These are phyloP conservation scores for Coniochaeta pulveracea DNA, from an alignment of 2,329 filamentous ascomycete genomes.

Conservation along the genomic window DNA sequence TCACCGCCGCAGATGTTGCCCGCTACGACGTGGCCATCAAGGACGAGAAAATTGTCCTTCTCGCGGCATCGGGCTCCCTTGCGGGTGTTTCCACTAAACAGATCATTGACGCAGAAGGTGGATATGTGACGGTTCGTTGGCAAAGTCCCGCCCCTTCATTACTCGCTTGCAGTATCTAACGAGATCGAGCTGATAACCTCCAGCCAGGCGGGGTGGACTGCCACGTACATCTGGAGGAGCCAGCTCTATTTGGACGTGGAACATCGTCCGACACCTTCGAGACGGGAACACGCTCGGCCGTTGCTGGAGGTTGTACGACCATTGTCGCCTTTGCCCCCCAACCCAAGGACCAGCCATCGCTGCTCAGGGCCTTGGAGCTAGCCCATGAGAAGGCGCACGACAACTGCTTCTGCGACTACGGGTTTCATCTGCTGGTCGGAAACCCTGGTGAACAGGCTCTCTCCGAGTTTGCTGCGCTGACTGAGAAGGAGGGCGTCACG, in stretches of 20 bases:
- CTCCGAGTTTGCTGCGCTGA: conserved; percentile 24
- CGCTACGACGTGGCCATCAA: conserved; percentile 14
- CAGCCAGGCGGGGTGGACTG: conserved; percentile 26
- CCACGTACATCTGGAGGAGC: conserved; percentile 28
- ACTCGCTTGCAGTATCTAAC: conserved; percentile 9
- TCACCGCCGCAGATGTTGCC: conserved; percentile 1
- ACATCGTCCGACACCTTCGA: conserved; percentile 21
- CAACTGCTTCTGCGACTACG: conserved; percentile 44
- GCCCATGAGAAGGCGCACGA: conserved; percentile 31
- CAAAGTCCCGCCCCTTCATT: neutral
- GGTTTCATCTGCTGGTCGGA: conserved; percentile 39
- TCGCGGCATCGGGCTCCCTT: conserved; percentile 25
- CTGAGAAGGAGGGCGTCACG: conserved; percentile 28
- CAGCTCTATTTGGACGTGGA: conserved; percentile 21
- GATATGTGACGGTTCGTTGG: conserved; percentile 24
- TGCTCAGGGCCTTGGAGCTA: conserved; percentile 32
- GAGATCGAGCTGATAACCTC: neutral
- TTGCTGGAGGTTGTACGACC: conserved; percentile 48
- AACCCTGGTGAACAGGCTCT: conserved; percentile 30
- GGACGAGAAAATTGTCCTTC: conserved; percentile 27
- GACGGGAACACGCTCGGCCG: conserved; percentile 36
- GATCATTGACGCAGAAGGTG: conserved; percentile 29
- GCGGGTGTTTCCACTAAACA: conserved; percentile 14
- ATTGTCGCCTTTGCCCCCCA: conserved; percentile 47
- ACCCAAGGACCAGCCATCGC: conserved; percentile 28